These are phyloP conservation scores for Annulohypoxylon nitens DNA, from an alignment of 495 filamentous ascomycete genomes.

Conservation along the genomic window DNA sequence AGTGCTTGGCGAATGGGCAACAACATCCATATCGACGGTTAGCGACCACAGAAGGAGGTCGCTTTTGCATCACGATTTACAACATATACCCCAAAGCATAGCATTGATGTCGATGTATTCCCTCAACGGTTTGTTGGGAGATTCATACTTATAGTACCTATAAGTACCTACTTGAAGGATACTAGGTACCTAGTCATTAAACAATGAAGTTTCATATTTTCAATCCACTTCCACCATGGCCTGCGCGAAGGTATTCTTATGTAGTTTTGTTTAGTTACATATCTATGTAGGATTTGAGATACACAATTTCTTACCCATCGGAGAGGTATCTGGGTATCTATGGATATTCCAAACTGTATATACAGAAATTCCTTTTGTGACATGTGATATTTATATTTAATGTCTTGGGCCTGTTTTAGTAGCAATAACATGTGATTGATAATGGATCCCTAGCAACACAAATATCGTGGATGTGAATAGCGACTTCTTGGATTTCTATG, in stretches of 20 bases:
- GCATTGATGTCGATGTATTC: conserved; percentile 31
- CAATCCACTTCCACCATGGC: conserved; percentile 17
- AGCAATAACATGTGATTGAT: conserved; percentile 2
- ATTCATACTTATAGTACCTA: conserved; percentile 1
- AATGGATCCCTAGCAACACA: neutral
- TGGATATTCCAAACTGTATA: conserved; percentile 1
- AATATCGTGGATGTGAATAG: neutral
- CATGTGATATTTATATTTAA: neutral
- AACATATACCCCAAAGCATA: conserved; percentile 47
- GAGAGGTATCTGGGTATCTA: neutral
- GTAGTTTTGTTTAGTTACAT: conserved; percentile 9
- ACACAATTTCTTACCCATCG: neutral
- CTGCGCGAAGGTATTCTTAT: neutral
- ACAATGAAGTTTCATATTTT: conserved; percentile 30
- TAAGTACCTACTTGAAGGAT: conserved; percentile 26
- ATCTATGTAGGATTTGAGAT: conserved; percentile 16
- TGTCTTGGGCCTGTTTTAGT: neutral
- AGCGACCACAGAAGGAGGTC: conserved; percentile 22
- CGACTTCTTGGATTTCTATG: neutral
- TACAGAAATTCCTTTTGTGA: conserved; percentile 2
- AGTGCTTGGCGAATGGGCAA: conserved; percentile 2
- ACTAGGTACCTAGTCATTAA: conserved; percentile 30
- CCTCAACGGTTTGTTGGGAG: conserved; percentile 7
- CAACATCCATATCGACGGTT: conserved; percentile 9
- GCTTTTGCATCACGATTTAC: conserved; percentile 39